Evolutionary conservation across 768 basidiomycete genomes (phyloP).

Genomic region (Gloeopeniophorella convolvens): DNA sequence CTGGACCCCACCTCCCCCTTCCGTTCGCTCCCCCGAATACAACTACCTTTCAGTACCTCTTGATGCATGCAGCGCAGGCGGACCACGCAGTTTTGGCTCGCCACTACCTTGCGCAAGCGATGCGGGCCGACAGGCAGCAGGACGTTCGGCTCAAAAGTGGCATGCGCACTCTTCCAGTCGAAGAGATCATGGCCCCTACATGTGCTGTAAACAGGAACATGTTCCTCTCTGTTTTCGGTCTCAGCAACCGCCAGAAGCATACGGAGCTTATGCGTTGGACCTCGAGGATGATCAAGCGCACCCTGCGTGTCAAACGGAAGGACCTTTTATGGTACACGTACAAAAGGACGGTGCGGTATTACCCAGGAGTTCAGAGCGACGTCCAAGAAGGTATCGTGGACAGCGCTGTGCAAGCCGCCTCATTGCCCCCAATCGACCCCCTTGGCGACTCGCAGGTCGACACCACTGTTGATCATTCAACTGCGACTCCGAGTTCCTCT

Average conservation of each 20-base stretch:
- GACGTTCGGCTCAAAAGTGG: constrained; percentile 30
- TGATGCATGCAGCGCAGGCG: constrained; percentile 48
- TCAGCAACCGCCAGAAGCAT: constrained; percentile 53
- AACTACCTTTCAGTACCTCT: constrained; percentile 55
- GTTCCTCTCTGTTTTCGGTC: constrained; percentile 51
- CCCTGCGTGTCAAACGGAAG: constrained; percentile 43
- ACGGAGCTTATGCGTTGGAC: constrained; percentile 58
- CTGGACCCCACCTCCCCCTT: constrained; percentile 29
- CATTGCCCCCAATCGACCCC: background rate
- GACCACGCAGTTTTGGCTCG: constrained; percentile 50
- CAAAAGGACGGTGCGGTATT: constrained; percentile 20
- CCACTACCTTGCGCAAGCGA: constrained; percentile 58
- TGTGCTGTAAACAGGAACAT: constrained; percentile 50
- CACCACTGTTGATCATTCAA: background rate
- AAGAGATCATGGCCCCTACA: constrained; percentile 40
- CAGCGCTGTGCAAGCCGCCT: background rate
- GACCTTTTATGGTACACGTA: constrained; percentile 39
- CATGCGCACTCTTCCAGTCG: constrained; percentile 26
- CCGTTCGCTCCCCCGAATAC: constrained; percentile 55
- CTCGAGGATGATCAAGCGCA: constrained; percentile 36
- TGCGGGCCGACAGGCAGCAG: constrained; percentile 35
- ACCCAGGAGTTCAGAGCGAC: too few species aligned
- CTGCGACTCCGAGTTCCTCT: background rate
- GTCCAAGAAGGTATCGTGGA: too few species aligned
- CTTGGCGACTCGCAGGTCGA: too few species aligned